A percentile compares a stretch with the other conserved stretches of the same genome.
Conservation (phyloP, 2,329 filamentous ascomycete species). For the Pestalotiopsis sp. region DNA sequence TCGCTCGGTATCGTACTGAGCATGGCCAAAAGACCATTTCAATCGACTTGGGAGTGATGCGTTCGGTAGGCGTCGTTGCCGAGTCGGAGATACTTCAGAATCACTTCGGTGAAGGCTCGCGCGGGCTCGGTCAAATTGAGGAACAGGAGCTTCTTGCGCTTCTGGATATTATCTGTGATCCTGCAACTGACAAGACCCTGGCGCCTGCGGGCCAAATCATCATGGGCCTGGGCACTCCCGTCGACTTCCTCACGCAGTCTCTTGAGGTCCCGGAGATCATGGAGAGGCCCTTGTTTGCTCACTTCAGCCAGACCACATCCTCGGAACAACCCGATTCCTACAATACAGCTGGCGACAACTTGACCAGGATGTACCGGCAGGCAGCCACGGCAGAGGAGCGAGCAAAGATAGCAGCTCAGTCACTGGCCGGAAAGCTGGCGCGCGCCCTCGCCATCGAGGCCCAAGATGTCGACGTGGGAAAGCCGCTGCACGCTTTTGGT, state of each 20-base stretch:
- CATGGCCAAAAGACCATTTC: slow-evolving; percentile 22
- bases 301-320: background rate
- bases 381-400: background rate
- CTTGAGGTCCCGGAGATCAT: background rate
- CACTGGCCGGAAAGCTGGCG: slow-evolving; percentile 17
- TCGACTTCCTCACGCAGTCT: background rate
- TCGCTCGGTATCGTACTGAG: slow-evolving; percentile 21
- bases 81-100: slow-evolving; percentile 19
- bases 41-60: slow-evolving; percentile 26
- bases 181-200: slow-evolving; percentile 9
- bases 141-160: slow-evolving; percentile 23
- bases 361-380: background rate
- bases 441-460: slow-evolving; percentile 15
- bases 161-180: slow-evolving; percentile 22
- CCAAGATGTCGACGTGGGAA: slow-evolving; percentile 19
- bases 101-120: slow-evolving; percentile 12
- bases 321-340: background rate
- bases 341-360: background rate
- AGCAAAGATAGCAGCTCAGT: slow-evolving; percentile 10
- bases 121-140: slow-evolving; percentile 22
- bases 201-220: background rate
- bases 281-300: background rate
- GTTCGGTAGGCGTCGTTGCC: slow-evolving; percentile 25
- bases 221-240: background rate
- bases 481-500: slow-evolving; percentile 23